Percentiles rank a stretch among this genome's conserved stretches.
phyloP scores from a whole-genome alignment of 495 filamentous ascomycete species.

The Parmelia sp. region DNA sequence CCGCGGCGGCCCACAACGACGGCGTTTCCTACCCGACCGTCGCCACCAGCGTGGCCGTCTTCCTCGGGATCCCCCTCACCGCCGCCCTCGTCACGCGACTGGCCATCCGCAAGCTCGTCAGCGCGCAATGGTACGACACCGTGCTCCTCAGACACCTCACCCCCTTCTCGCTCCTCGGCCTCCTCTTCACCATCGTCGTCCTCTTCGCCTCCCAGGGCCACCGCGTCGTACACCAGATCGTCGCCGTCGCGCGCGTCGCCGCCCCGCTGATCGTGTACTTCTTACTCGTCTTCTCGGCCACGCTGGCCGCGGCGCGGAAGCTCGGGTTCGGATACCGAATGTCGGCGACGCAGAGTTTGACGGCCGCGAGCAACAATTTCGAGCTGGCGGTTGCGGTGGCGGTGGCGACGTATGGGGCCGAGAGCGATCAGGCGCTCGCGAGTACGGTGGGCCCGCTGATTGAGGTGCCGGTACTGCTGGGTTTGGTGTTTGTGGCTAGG shows the following conservation, averaged over 20 bases:
- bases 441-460: slow-evolving; percentile 85
- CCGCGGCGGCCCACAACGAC: slow-evolving; percentile 33
- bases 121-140: slow-evolving; percentile 56
- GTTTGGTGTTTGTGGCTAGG: slow-evolving; percentile 71
- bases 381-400: slow-evolving; percentile 91
- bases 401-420: slow-evolving; percentile 72
- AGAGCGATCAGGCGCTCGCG: slow-evolving; percentile 81
- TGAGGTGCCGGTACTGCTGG: slow-evolving; percentile 81
- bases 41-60: slow-evolving; percentile 73
- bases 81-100: slow-evolving; percentile 74
- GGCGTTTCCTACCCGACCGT: slow-evolving; percentile 63
- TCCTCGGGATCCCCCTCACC: slow-evolving; percentile 77
- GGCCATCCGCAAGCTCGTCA: slow-evolving; percentile 46
- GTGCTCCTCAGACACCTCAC: slow-evolving; percentile 61
- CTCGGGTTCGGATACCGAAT: slow-evolving; percentile 70
- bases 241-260: slow-evolving; percentile 71
- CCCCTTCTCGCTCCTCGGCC: slow-evolving; percentile 74
- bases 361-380: slow-evolving; percentile 93
- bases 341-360: slow-evolving; percentile 79
- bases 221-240: slow-evolving; percentile 77
- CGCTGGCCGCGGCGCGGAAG: slow-evolving; percentile 49
- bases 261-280: slow-evolving; percentile 82
- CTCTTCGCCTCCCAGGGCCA: slow-evolving; percentile 77
- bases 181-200: slow-evolving; percentile 80
- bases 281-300: slow-evolving; percentile 61